Percentiles rank a stretch among this genome's conserved stretches.
Evolutionary conservation across 495 filamentous ascomycete species (phyloP).

Genomic region (Podospora australis): DNA sequence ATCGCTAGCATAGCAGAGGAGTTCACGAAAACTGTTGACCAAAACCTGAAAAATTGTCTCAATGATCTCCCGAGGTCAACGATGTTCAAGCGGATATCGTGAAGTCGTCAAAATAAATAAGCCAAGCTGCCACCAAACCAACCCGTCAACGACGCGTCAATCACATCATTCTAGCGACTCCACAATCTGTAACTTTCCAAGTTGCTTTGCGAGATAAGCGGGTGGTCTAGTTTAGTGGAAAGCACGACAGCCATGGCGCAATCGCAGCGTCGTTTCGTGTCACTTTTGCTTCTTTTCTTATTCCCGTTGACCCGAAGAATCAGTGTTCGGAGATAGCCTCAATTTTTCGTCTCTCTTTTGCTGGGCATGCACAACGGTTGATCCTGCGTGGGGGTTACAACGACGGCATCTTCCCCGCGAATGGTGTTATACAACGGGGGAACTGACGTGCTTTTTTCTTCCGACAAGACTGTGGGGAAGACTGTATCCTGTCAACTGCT

Average conservation of each 20-base stretch:
- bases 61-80: not conserved
- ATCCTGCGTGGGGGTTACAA: not conserved
- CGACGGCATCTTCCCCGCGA: slow-evolving; percentile 3
- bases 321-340: not conserved
- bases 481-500: no score
- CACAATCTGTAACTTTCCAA: not conserved
- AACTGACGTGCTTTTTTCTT: no score
- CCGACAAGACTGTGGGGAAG: no score
- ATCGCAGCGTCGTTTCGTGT: slow-evolving; percentile 4
- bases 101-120: no score
- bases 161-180: not conserved
- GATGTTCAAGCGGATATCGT: not conserved
- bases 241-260: slow-evolving; percentile 10
- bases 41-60: no score
- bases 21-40: no score
- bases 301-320: not conserved
- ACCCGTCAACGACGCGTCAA: slow-evolving; percentile 3
- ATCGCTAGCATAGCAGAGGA: no score
- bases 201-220: not conserved
- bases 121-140: no score
- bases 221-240: not conserved
- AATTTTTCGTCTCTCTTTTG: no score
- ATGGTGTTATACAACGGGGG: slow-evolving; percentile 18
- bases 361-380: no score
- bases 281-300: not conserved